A percentile compares a stretch with the other conserved stretches of the same genome.
These are phyloP conservation scores for Eucommia ulmoides DNA, from an alignment of 257 asterid species.

Conservation along the genomic window DNA sequence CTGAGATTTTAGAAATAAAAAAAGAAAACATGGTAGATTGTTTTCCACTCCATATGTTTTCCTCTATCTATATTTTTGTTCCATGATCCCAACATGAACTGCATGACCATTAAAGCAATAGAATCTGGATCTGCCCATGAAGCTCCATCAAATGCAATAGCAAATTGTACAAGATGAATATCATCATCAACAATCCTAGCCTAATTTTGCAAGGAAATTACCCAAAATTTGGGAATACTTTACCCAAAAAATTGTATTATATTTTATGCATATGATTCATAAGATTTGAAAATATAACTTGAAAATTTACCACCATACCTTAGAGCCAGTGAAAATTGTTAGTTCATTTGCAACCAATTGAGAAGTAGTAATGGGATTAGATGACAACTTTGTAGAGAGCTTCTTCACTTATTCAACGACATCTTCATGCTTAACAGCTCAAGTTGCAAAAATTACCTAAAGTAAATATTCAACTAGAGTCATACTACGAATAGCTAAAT, in stretches of 20 bases:
- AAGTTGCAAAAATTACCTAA: constrained; percentile 1
- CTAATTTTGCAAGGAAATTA: not conserved
- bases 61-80: not conserved
- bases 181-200: constrained; percentile 1
- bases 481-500: not conserved
- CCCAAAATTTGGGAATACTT: not conserved
- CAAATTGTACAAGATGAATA: not conserved
- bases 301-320: not conserved
- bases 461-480: not conserved
- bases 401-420: not conserved
- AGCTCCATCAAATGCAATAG: not conserved
- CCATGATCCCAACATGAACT: not conserved
- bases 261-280: not conserved
- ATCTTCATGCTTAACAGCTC: constrained; percentile 4
- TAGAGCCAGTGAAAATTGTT: constrained; percentile 1
- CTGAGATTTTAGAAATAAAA: no score
- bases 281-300: no score
- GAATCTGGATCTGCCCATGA: constrained; percentile 4
- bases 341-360: not conserved
- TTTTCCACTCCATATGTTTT: constrained; percentile 3
- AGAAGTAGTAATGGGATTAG: not conserved
- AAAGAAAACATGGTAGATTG: no score
- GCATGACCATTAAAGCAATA: constrained; percentile 2
- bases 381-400: not conserved
- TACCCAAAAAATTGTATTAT: not conserved